Percentiles rank a stretch among this genome's conserved stretches.
Evolutionary conservation across 2,329 filamentous ascomycete genomes (phyloP).

Genomic region (Arthrobotrys sphaeroides): DNA sequence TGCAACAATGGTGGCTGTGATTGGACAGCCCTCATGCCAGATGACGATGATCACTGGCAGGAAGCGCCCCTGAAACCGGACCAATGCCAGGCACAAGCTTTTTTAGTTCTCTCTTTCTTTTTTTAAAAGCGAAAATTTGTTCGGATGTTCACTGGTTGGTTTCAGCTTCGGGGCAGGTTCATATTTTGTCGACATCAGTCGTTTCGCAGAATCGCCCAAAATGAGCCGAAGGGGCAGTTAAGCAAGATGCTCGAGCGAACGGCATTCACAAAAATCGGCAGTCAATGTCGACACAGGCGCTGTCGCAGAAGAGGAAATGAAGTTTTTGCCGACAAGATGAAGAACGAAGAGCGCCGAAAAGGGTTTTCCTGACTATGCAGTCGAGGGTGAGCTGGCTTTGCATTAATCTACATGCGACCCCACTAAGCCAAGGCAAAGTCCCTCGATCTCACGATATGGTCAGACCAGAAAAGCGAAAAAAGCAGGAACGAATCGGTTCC

Average conservation of each 20-base stretch:
- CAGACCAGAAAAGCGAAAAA: constrained; percentile 18
- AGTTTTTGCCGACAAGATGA: constrained; percentile 19
- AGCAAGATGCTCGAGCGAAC: constrained; percentile 19
- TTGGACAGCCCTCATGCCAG: constrained; percentile 32
- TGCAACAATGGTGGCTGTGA: constrained; percentile 36
- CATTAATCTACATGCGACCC: constrained; percentile 41
- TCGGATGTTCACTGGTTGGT: constrained; percentile 30
- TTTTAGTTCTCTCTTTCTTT: constrained; percentile 15
- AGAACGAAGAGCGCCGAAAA: background rate
- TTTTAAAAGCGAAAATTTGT: constrained; percentile 24
- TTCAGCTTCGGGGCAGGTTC: constrained; percentile 39
- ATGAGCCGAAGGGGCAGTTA: constrained; percentile 43
- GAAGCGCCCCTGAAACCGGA: constrained; percentile 44
- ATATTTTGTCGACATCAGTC: constrained; percentile 44
- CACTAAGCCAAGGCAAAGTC: constrained; percentile 7
- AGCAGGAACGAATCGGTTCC: constrained; percentile 27
- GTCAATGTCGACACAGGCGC: constrained; percentile 11
- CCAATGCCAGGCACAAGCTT: constrained; percentile 21
- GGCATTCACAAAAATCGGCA: background rate
- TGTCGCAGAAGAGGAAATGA: constrained; percentile 1
- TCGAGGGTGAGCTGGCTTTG: constrained; percentile 30
- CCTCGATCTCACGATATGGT: constrained; percentile 17
- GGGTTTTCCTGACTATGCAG: background rate
- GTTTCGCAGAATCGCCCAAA: constrained; percentile 38
- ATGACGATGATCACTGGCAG: constrained; percentile 39